Base-by-base conservation (phyloP, 352 stramenopile genomes). In the Pythium monospermum region DNA sequence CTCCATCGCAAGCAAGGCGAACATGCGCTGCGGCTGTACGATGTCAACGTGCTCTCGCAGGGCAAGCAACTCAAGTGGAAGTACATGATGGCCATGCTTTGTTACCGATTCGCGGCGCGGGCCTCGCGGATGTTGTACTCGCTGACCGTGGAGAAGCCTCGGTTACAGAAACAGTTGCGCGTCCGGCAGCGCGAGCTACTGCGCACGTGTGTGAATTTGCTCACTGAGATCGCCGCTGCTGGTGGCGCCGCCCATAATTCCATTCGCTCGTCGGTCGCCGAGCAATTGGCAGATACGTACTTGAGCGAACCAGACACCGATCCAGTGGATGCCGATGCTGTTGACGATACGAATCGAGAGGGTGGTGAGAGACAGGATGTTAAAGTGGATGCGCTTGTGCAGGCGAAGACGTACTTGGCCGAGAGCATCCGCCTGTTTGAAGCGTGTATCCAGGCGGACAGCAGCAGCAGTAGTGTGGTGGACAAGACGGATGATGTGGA, bases 51-150 rank as follows among this genome's bases (percentile, higher is more conserved):
- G 22, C 59, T 94, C 3, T 91, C 83, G 0, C 72, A 90, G 48
- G 81, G 81, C 44, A 88, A 85, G 35, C 80, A 94, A 31, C 66
- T 90, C 40, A 94, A 94, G 66, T 94, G 83, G 83, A 94, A 94
- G 68, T 94, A 94, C 55, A 91, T 91, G 80, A 91, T 91, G 78
- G 81, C 83, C 26, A 94, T 94, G 83, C 61, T 94, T 15, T 94
- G 83, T 61, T 91, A 92, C 57, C 80, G 83, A 1, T 94, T 94
- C 48, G 83, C 83, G 18, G 76, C 77, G 22, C 73, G 83, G 8
- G 81, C 81, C 3, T 84, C 74, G 0, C 66, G 83, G 10, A 66
- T 94, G 15, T 68, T 81, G 19, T 71, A 73, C 19, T 89, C 76
- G 6, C 45, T 91, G 21, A 76, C 80, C 0, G 49, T 49, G 22